Conservation (phyloP, 2,329 filamentous ascomycete genomes). For the Pseudogymnoascus sp. region DNA sequence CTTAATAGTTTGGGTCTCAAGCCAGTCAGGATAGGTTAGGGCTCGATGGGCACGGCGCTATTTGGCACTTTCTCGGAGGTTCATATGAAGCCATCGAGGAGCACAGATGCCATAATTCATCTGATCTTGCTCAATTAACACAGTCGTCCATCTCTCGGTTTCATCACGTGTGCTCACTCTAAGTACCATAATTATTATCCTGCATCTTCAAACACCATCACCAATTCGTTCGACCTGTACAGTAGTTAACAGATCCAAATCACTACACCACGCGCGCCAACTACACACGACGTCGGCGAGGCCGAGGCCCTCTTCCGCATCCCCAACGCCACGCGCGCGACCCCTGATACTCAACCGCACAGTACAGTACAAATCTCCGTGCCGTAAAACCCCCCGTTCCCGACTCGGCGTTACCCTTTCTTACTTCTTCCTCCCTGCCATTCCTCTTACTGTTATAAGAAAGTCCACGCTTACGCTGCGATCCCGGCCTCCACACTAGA, state of each 20-base stretch:
- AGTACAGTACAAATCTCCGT: neutral
- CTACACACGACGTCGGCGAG: neutral
- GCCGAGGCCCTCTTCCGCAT: neutral
- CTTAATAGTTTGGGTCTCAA: neutral
- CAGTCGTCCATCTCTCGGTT: neutral
- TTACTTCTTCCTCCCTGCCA: neutral
- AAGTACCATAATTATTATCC: neutral
- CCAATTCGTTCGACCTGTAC: neutral
- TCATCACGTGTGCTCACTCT: neutral
- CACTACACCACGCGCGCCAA: neutral
- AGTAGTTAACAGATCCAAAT: neutral
- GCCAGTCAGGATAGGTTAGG: neutral
- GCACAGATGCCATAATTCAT: neutral
- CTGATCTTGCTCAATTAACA: neutral
- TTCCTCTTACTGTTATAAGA: neutral
- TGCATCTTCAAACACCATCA: neutral
- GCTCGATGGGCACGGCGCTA: neutral
- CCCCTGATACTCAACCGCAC: neutral
- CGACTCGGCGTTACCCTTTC: neutral
- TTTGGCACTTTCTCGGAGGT: neutral
- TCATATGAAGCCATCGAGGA: neutral
- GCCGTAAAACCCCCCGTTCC: neutral
- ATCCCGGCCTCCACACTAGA: neutral
- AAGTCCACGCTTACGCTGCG: neutral
- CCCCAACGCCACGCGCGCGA: neutral